A percentile compares a stretch with the other conserved stretches of the same genome.
phyloP scores from a whole-genome alignment of 129 eudicot species.

The Flaveria sonorensis region DNA sequence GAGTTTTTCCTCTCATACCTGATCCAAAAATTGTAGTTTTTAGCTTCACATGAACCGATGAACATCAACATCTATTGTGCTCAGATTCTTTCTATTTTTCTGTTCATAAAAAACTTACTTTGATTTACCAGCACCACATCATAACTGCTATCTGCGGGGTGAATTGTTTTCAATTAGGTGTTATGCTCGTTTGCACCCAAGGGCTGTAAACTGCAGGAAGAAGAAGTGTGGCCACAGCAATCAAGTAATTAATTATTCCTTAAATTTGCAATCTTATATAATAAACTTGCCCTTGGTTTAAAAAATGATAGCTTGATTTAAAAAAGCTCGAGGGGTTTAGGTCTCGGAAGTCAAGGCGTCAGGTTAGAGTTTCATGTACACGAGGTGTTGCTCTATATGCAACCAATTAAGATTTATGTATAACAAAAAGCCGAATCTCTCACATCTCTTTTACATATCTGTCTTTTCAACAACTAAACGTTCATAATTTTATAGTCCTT shows the following conservation, averaged over 20 bases:
- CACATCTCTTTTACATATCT: too few relatives aligned
- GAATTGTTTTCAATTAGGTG: constrained; percentile 28
- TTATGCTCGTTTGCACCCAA: constrained; percentile 50
- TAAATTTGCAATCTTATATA: not conserved
- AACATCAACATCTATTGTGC: not conserved
- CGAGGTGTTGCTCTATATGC: too few relatives aligned
- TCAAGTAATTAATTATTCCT: constrained; percentile 25
- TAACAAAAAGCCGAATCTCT: too few relatives aligned
- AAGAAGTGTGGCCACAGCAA: constrained; percentile 53
- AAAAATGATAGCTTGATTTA: too few relatives aligned
- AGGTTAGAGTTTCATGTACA: too few relatives aligned
- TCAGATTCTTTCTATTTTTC: not conserved
- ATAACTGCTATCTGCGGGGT: not conserved
- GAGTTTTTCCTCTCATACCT: not conserved
- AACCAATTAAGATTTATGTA: too few relatives aligned
- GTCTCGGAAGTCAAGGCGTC: too few relatives aligned
- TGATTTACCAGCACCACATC: not conserved
- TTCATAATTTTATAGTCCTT: too few relatives aligned
- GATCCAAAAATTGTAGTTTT: not conserved
- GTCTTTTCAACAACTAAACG: too few relatives aligned
- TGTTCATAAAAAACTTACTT: not conserved
- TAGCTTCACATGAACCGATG: too few relatives aligned
- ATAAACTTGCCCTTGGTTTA: not conserved
- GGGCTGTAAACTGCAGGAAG: constrained; percentile 52
- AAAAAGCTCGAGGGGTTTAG: too few relatives aligned